Conservation (phyloP, 2,329 filamentous ascomycete genomes). For the Myriosclerotinia duriaeana region DNA sequence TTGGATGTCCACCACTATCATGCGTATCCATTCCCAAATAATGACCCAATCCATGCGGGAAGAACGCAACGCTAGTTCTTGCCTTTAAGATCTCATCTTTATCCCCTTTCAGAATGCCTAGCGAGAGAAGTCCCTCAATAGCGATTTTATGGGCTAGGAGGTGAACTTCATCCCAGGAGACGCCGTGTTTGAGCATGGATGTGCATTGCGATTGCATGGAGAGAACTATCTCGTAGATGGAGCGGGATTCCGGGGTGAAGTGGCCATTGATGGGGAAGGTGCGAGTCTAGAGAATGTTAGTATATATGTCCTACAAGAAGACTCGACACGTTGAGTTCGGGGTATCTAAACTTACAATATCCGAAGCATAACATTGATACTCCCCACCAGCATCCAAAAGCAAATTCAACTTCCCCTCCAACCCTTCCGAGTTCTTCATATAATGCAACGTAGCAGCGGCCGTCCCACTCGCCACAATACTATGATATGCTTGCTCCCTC, state of each 20-base stretch:
- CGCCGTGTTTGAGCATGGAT: constrained; percentile 67
- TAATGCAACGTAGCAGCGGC: constrained; percentile 88
- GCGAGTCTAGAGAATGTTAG: constrained; percentile 59
- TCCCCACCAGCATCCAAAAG: constrained; percentile 82
- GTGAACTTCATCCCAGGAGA: constrained; percentile 80
- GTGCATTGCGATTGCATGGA: constrained; percentile 84
- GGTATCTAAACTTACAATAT: constrained; percentile 52
- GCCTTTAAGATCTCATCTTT: constrained; percentile 72
- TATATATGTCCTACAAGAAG: background rate
- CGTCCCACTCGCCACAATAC: constrained; percentile 78
- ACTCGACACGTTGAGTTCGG: background rate
- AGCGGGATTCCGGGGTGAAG: constrained; percentile 67
- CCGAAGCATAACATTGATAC: constrained; percentile 69
- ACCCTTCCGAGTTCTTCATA: constrained; percentile 70
- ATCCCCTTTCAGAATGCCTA: constrained; percentile 71
- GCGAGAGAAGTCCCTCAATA: constrained; percentile 71
- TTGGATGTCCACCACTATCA: constrained; percentile 76
- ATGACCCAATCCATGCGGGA: constrained; percentile 88
- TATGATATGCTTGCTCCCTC: constrained; percentile 81
- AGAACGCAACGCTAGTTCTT: constrained; percentile 84
- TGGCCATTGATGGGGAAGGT: constrained; percentile 79
- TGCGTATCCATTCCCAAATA: constrained; percentile 93
- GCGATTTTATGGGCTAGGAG: constrained; percentile 76
- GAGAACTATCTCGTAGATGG: constrained; percentile 80
- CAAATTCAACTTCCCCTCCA: constrained; percentile 72